Evolutionary conservation across 2,329 filamentous ascomycete genomes (phyloP).

Genomic region (Pleomassaria siparia): DNA sequence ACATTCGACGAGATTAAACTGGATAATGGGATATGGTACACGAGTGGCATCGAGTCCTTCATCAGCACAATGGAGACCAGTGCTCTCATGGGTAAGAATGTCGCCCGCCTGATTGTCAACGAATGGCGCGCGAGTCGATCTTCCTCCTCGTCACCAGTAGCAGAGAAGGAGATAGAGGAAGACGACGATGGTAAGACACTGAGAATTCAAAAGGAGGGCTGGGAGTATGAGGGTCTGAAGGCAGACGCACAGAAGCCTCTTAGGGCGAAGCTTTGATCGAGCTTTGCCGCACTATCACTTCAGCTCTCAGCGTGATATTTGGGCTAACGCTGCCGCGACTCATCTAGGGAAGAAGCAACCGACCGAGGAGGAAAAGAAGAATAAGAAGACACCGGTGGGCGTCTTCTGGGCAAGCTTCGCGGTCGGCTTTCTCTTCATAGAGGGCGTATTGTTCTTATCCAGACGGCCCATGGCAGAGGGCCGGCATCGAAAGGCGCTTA

Average conservation of each 20-base stretch:
- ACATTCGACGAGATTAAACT: slow-evolving; percentile 83
- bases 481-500: neutral
- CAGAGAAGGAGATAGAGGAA: slow-evolving; percentile 5
- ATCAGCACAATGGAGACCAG: slow-evolving; percentile 98
- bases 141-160: neutral
- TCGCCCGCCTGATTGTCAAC: slow-evolving; percentile 70
- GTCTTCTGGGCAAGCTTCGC: neutral
- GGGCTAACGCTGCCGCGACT: neutral
- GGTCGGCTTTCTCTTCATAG: neutral
- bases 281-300: neutral
- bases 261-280: slow-evolving; percentile 1
- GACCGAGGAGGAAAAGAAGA: neutral
- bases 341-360: neutral
- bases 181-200: slow-evolving; percentile 1
- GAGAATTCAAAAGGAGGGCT: neutral
- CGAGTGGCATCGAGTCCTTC: slow-evolving; percentile 79
- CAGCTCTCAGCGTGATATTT: neutral
- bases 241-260: slow-evolving; percentile 2
- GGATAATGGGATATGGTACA: slow-evolving; percentile 66
- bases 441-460: neutral
- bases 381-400: no score
- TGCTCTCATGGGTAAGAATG: slow-evolving; percentile 85
- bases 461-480: neutral
- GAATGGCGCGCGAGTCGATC: slow-evolving; percentile 52
- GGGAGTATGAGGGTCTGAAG: neutral